Base-by-base conservation (phyloP, 768 basidiomycete genomes). In the Lactarius akahatsu region DNA sequence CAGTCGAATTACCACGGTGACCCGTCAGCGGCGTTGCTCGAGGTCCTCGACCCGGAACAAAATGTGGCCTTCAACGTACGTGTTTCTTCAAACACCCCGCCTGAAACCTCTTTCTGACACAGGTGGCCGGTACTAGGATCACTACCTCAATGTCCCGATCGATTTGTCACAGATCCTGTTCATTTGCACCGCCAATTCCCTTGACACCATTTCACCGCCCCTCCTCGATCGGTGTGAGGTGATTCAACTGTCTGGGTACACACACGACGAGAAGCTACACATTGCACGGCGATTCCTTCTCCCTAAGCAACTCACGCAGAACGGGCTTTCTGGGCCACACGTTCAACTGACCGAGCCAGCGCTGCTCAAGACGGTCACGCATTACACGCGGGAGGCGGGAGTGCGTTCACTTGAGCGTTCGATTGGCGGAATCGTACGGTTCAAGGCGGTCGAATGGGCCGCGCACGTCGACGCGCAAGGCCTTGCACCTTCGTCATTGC, bases 11-110 rank as follows among this genome's bases (percentile, higher is more conserved):
- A 91, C 79, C 94, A 96, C 70, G 95, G 96, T 0, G 95, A 96
- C 74, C 96, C 95, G 20, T 86, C 85, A 2, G 95, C 95, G 43
- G 96, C 96, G 0, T 76, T 97, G 67, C 78, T 98, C 4, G 96
- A 98, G 72, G 93, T 96, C 0, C 81, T 98, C 61, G 96, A 97
- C 74, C 96, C 96, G 0, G 96, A 97, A 74, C 94, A 96, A 76
- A 96, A 95, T 68, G 84, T 89, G 73, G 81, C 85, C 0, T 92
- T 92, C 73, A 90, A 89, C 73, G 90, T 87, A 59, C 66, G 83
- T 75, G 83, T 75, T 59, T 38, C n/a, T 55, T 58, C 63, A 26
- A 9, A 60, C 30, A 15, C n/a, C 28, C 23, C 20, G 8, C 28
- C 26, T 28, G 30, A 30, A 30, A 3, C 30, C 5, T 32, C 4